These are phyloP conservation scores for Hypoxylon sp. DNA, from an alignment of 2,329 filamentous ascomycete species.

Conservation along the genomic window DNA sequence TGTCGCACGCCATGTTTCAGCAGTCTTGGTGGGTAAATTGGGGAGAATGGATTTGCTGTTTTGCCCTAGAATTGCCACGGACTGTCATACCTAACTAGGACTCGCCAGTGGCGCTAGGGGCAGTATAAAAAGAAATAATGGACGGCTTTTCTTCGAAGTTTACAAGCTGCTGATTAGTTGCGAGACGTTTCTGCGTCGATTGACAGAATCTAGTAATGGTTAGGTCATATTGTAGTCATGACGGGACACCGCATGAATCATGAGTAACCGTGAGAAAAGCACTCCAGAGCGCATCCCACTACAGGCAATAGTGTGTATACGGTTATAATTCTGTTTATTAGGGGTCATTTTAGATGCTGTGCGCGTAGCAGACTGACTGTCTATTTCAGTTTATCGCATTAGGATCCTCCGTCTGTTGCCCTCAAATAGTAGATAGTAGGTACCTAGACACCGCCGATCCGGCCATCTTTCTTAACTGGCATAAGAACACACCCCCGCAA, in stretches of 20 bases:
- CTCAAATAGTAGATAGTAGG: not conserved
- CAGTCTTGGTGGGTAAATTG: constrained; percentile 11
- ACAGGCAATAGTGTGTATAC: not conserved
- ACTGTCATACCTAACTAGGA: not conserved
- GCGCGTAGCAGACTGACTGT: not conserved
- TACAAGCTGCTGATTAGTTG: not conserved
- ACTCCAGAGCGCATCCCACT: not conserved
- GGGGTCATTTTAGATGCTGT: constrained; percentile 8
- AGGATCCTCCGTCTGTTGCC: not conserved
- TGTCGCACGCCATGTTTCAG: constrained; percentile 33
- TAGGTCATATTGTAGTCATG: constrained; percentile 18
- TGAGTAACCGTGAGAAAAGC: not conserved
- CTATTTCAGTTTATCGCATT: constrained; percentile 5
- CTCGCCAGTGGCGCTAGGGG: not conserved
- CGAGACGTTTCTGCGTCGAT: constrained; percentile 16
- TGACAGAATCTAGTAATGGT: constrained; percentile 6
- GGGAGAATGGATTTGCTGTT: not conserved
- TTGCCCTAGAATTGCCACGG: not conserved
- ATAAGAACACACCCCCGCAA: not conserved
- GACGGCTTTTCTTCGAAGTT: not conserved
- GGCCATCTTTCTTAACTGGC: not conserved
- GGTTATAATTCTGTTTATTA: constrained; percentile 15
- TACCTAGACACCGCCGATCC: not conserved
- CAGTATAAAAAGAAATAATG: constrained; percentile 2
- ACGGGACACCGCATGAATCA: not conserved